Conservation (phyloP, 2,329 filamentous ascomycete species). For the Aspergillus sojae region DNA sequence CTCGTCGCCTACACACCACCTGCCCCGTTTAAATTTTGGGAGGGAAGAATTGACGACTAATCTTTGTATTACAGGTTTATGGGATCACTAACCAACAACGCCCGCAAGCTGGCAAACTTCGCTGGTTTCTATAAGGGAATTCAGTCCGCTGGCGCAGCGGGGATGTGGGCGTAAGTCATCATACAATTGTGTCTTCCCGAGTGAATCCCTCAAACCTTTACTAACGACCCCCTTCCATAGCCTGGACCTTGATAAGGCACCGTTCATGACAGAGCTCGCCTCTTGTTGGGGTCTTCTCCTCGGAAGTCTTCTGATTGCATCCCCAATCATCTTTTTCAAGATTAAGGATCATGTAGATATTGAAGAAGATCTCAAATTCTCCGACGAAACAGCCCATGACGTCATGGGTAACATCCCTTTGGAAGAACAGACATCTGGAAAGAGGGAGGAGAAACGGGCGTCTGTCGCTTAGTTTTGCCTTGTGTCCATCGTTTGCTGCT, state of each 20-base stretch:
- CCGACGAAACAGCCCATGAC: constrained; percentile 78
- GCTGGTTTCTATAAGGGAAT: constrained; percentile 89
- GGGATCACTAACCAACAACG: constrained; percentile 89
- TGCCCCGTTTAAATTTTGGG: not conserved
- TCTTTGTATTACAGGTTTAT: constrained; percentile 66
- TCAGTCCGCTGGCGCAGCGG: constrained; percentile 81
- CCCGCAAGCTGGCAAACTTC: constrained; percentile 88
- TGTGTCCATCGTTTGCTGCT: not conserved
- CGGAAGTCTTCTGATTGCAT: constrained; percentile 73
- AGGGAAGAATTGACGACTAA: not conserved
- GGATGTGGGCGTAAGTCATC: constrained; percentile 46
- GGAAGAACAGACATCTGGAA: constrained; percentile 22
- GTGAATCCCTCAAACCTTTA: not conserved
- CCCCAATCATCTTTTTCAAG: constrained; percentile 76
- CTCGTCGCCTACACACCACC: not conserved
- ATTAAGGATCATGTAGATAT: constrained; percentile 80
- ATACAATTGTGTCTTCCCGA: not conserved
- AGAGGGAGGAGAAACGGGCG: constrained; percentile 18
- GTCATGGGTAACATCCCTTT: constrained; percentile 47
- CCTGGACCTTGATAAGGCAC: constrained; percentile 63
- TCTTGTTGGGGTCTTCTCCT: constrained; percentile 75
- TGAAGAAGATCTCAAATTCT: constrained; percentile 81
- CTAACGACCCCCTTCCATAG: constrained; percentile 60
- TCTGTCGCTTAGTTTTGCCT: constrained; percentile 6
- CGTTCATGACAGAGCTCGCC: constrained; percentile 73